Percentiles rank a stretch among this genome's conserved stretches.
Conservation (phyloP, 2,329 filamentous ascomycete species). For the Ophiobolus disseminans region DNA sequence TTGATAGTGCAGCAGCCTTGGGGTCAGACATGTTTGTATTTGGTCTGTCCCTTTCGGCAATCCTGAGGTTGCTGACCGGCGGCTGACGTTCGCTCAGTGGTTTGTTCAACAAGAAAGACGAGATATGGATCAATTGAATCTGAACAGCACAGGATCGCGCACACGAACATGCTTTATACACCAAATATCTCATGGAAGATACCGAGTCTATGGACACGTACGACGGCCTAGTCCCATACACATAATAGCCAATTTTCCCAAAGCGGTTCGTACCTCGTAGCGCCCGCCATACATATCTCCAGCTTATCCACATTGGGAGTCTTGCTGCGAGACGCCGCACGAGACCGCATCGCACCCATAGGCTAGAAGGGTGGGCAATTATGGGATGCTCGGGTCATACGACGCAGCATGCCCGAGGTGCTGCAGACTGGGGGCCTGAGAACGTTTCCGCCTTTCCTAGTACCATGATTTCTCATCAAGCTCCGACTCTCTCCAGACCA, state of each 20-base stretch:
- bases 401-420: background rate
- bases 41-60: background rate
- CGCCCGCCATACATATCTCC: constrained; percentile 3
- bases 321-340: constrained; percentile 14
- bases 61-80: background rate
- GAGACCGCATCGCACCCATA: background rate
- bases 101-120: background rate
- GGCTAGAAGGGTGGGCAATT: background rate
- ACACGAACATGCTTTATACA: too few relatives aligned
- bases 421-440: background rate
- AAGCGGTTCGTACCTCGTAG: background rate
- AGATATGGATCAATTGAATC: too few relatives aligned
- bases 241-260: background rate
- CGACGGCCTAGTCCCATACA: background rate
- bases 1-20: constrained; percentile 26
- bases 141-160: too few relatives aligned
- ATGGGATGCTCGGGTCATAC: constrained; percentile 13
- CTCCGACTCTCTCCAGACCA: background rate
- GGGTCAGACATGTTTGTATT: constrained; percentile 17
- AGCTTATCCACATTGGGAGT: constrained; percentile 15
- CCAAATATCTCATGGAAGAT: too few relatives aligned
- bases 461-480: background rate
- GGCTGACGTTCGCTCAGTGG: background rate
- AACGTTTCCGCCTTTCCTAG: background rate
- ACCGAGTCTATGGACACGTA: background rate